Evolutionary conservation across 148 eudicot species (phyloP).

Genomic region (Rhododendron griersonianum): DNA sequence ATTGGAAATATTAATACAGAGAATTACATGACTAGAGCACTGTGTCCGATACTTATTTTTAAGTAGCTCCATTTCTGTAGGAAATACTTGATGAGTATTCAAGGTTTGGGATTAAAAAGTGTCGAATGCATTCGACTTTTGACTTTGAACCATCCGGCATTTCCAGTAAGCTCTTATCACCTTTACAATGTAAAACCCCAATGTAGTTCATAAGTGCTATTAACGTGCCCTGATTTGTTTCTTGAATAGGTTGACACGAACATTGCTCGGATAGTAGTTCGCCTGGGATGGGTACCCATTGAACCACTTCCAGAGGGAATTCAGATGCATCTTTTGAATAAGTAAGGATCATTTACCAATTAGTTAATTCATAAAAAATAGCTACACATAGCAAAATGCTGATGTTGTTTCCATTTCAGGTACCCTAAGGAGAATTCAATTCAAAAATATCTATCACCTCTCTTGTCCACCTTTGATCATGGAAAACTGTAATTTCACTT

Average conservation of each 20-base stretch:
- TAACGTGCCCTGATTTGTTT: neutral
- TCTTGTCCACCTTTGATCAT: conserved; percentile 36
- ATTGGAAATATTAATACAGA: neutral
- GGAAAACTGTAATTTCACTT: conserved; percentile 35
- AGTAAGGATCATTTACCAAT: conserved; percentile 28
- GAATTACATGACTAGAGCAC: neutral
- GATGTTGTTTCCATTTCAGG: conserved; percentile 26
- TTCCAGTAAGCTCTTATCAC: conserved; percentile 55
- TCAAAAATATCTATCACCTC: conserved; percentile 59
- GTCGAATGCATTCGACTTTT: conserved; percentile 79
- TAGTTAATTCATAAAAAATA: neutral
- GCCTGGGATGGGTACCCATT: conserved; percentile 59
- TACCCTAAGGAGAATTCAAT: conserved; percentile 46
- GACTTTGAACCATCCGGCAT: conserved; percentile 65
- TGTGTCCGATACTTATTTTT: neutral
- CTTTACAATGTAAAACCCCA: neutral
- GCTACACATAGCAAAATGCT: neutral
- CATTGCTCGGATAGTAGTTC: conserved; percentile 62
- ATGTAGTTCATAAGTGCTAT: neutral
- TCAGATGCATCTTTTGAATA: too few species aligned
- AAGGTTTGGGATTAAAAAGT: neutral
- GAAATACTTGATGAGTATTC: conserved; percentile 65
- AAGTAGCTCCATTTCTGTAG: conserved; percentile 28
- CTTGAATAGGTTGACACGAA: conserved; percentile 70
- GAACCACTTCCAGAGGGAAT: too few species aligned